Conservation (phyloP, 1,284 basidiomycete species). For the Melampsora larici-populina region DNA sequence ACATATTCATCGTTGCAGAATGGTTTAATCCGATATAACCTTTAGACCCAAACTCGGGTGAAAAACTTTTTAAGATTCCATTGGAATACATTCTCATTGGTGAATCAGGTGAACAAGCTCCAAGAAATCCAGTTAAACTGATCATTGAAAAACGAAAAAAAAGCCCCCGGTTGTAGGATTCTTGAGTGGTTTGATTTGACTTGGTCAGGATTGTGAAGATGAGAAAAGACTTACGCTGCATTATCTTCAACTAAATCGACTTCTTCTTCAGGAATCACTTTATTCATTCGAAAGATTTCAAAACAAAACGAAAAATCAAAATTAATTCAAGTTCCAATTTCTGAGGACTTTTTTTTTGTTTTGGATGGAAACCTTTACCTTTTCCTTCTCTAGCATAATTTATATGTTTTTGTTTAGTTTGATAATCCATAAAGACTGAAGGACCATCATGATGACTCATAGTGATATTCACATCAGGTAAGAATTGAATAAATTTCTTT, state of each 20-base stretch:
- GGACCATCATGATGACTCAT: constrained; percentile 48
- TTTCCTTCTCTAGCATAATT: constrained; percentile 37
- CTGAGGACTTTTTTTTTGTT: too few species aligned
- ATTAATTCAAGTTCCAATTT: too few species aligned
- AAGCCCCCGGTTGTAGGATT: too few species aligned
- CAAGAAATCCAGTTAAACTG: constrained; percentile 50
- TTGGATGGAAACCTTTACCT: too few species aligned
- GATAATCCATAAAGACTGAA: constrained; percentile 45
- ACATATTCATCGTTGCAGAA: constrained; percentile 58
- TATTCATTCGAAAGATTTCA: not conserved
- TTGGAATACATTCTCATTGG: constrained; percentile 48
- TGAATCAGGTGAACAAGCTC: constrained; percentile 50
- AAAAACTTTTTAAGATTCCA: constrained; percentile 51
- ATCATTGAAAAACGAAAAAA: not conserved
- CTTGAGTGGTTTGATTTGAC: too few species aligned
- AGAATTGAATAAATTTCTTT: constrained; percentile 21
- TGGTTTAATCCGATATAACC: constrained; percentile 52
- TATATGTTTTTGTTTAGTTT: constrained; percentile 41
- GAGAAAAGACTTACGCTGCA: constrained; percentile 40
- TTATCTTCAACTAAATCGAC: constrained; percentile 45
- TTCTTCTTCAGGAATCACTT: constrained; percentile 38
- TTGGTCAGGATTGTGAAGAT: too few species aligned
- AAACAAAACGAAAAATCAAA: not conserved
- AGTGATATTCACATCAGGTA: constrained; percentile 47
- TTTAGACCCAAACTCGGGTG: constrained; percentile 51